Evolutionary conservation across 352 stramenopile genomes (phyloP).

Genomic region (Pythium vanterpoolii): DNA sequence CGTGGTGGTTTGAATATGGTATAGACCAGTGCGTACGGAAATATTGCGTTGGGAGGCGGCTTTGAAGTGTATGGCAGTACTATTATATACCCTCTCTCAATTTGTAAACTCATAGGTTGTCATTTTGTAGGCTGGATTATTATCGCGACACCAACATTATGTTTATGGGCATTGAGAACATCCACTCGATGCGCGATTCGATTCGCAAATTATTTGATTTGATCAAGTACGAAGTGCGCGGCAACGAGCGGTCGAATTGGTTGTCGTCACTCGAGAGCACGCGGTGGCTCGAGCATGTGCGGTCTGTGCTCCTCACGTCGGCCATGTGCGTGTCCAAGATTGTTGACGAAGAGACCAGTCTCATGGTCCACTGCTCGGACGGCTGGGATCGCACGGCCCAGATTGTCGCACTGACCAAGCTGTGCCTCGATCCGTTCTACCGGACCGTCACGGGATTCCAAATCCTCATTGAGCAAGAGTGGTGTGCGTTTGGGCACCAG

Average conservation of each 20-base stretch:
- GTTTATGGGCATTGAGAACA: slow-evolving; percentile 92
- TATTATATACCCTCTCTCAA: neutral
- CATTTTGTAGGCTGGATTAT: slow-evolving; percentile 52
- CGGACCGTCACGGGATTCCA: slow-evolving; percentile 95
- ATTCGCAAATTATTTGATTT: slow-evolving; percentile 79
- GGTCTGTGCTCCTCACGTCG: slow-evolving; percentile 85
- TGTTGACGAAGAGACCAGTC: slow-evolving; percentile 83
- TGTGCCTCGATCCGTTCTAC: slow-evolving; percentile 98
- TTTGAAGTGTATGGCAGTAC: slow-evolving; percentile 77
- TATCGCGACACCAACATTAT: slow-evolving; percentile 76
- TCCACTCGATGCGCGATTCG: slow-evolving; percentile 90
- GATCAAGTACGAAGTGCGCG: slow-evolving; percentile 81
- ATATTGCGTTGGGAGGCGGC: slow-evolving; percentile 71
- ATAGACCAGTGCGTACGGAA: slow-evolving; percentile 80
- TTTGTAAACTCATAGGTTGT: slow-evolving; percentile 8
- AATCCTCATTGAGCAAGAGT: slow-evolving; percentile 98
- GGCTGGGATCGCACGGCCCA: slow-evolving; percentile 99
- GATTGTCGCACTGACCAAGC: slow-evolving; percentile 92
- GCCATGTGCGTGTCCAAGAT: slow-evolving; percentile 90
- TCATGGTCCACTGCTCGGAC: slow-evolving; percentile 98
- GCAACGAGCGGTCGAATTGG: slow-evolving; percentile 80
- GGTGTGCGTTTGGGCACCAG: slow-evolving; percentile 98
- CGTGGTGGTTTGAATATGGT: neutral
- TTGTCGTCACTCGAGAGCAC: slow-evolving; percentile 76
- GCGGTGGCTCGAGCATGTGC: slow-evolving; percentile 79